Evolutionary conservation across 2,329 filamentous ascomycete genomes (phyloP), one percentile per base, ranked within the genome.

Genomic region (Zasmidium citrigriseum): DNA sequence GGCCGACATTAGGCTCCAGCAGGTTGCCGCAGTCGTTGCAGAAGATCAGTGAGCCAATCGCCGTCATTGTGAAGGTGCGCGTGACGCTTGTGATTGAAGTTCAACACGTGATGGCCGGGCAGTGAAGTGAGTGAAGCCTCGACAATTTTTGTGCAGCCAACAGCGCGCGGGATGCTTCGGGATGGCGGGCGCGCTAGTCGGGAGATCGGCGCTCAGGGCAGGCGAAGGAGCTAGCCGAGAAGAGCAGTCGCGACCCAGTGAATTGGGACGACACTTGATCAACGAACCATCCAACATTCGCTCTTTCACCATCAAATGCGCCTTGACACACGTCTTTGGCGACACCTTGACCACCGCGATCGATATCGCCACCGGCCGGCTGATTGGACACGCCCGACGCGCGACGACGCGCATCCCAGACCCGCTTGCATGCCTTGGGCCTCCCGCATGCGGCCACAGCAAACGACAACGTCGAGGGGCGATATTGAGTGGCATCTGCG

Each of bases 11-110:
- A 53, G 88, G 84, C 54, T 95, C 91, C 44, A 98, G 81, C 2
- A 97, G 82, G 73, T 96, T 96, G 61, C 93, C 93, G 75, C 93
- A 98, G 73, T 93, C 90, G 54, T 84, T 90, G 80, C 93, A 98
- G 76, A 98, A 98, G 34, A 96, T 88, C 44, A 98, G 82, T 53
- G 92, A 93, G 56, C 92, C 93, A 66, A 97, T 92, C 18, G 90
- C 87, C 64, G 93, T 87, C 93, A 97, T 97, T 61, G 67, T 78
- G 46, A 47, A 45, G 4, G 2, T 41, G 50, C 23, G 14, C 27
- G 51, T 1, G 34, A n/a, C 4, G 34, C 34, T 41, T n/a, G 34
- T 41, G 34, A 41, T 41, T 41, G 14, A n/a, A 11, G 5, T n/a
- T n/a, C 16, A 10, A n/a, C 34, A 41, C 18, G 34, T 41, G 34